A percentile compares a stretch with the other conserved stretches of the same genome.
Conservation (phyloP, 2,329 filamentous ascomycete genomes). For the Aspergillus sojae region DNA sequence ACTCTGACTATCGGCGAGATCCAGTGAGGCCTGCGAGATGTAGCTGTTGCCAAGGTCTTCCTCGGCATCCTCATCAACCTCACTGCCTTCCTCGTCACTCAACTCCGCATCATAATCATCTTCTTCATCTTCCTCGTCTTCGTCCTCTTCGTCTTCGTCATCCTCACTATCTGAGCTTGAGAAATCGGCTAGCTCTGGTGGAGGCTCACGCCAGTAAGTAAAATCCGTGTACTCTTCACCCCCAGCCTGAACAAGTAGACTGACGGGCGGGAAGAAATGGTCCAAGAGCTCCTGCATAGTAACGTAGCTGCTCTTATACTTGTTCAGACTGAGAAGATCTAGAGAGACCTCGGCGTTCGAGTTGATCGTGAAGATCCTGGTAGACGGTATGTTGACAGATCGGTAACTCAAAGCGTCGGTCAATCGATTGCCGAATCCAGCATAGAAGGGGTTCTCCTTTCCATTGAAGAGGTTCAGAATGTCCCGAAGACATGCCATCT, state of each 20-base stretch:
- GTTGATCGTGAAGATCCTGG: conserved; percentile 97
- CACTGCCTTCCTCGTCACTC: conserved; percentile 57
- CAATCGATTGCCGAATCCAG: conserved; percentile 93
- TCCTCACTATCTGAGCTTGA: conserved; percentile 73
- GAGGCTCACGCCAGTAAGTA: conserved; percentile 88
- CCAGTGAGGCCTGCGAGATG: conserved; percentile 44
- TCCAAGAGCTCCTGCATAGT: conserved; percentile 97
- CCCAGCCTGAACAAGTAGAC: conserved; percentile 80
- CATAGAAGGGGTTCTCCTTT: conserved; percentile 84
- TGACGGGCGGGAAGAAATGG: conserved; percentile 94
- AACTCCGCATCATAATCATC: conserved; percentile 41
- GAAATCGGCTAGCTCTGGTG: conserved; percentile 84
- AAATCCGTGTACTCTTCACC: conserved; percentile 97
- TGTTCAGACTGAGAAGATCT: conserved; percentile 86
- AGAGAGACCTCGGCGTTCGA: conserved; percentile 94
- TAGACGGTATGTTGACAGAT: conserved; percentile 91
- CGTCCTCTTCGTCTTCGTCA: conserved; percentile 53
- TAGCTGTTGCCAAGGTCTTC: conserved; percentile 48
- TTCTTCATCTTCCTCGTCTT: conserved; percentile 50
- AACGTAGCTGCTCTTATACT: conserved; percentile 94
- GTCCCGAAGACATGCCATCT: conserved; percentile 96
- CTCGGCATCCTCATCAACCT: conserved; percentile 51
- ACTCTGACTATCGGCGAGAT: conserved; percentile 48
- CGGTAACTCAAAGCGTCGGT: conserved; percentile 96
- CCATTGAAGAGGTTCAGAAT: conserved; percentile 85